Percentiles rank a stretch among this genome's conserved stretches.
Evolutionary conservation across 495 filamentous ascomycete species (phyloP).

Genomic region (Penicillium arizonense): DNA sequence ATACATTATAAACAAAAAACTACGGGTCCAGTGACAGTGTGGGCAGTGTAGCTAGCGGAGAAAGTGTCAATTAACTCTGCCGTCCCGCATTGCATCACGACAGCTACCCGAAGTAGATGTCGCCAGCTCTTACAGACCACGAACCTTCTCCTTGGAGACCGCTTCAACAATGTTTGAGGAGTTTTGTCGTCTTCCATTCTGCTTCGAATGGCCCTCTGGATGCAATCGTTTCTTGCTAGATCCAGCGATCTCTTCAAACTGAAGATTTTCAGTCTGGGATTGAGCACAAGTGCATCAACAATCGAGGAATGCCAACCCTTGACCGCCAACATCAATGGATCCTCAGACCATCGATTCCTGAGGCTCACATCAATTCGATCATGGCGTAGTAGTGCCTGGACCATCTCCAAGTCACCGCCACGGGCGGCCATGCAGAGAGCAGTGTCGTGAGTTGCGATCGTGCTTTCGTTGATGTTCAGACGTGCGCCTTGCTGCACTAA

Average conservation of each 20-base stretch:
- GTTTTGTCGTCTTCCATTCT: conserved; percentile 1
- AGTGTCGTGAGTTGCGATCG: conserved; percentile 7
- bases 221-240: conserved; percentile 1
- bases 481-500: conserved; percentile 2
- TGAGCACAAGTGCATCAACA: conserved; percentile 1
- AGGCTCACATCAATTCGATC: conserved; percentile 6
- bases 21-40: too few species aligned
- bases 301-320: not conserved
- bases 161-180: not conserved
- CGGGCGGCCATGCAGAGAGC: conserved; percentile 10
- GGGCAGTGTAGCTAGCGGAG: too few species aligned
- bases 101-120: not conserved
- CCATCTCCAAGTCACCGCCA: conserved; percentile 7
- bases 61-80: not conserved
- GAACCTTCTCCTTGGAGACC: conserved; percentile 1
- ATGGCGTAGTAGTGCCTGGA: conserved; percentile 7
- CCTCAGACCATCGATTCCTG: conserved; percentile 2
- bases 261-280: not conserved
- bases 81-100: conserved; percentile 2
- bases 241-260: conserved; percentile 1
- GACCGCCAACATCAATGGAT: conserved; percentile 6
- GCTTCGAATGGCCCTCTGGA: conserved; percentile 1
- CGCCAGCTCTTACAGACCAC: not conserved
- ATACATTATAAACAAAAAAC: too few species aligned
- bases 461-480: conserved; percentile 10